phyloP scores from a whole-genome alignment of 164 flowering plant species.

The Stephania japonica region DNA sequence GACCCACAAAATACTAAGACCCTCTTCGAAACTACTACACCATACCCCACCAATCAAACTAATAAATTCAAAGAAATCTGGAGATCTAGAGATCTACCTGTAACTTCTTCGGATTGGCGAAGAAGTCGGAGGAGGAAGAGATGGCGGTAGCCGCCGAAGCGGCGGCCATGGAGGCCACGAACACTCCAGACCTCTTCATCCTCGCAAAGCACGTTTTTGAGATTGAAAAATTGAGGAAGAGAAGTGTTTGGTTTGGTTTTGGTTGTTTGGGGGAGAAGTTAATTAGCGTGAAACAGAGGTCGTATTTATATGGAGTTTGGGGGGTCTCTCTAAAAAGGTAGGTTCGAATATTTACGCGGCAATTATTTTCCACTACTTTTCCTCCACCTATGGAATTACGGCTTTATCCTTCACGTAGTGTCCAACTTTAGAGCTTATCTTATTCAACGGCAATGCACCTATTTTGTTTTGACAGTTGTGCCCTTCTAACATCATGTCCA shows the following conservation, averaged over 20 bases:
- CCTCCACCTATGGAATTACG: neutral
- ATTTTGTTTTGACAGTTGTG: neutral
- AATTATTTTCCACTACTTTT: constrained; percentile 3
- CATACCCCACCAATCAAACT: neutral
- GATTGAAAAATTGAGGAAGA: neutral
- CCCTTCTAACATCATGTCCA: neutral
- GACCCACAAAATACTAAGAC: neutral
- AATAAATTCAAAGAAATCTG: neutral
- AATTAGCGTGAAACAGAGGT: neutral
- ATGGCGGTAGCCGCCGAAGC: constrained; percentile 23
- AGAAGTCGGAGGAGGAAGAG: constrained; percentile 9
- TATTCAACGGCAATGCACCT: neutral
- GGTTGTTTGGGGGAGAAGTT: neutral
- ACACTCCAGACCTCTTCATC: constrained; percentile 23
- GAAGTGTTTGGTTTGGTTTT: neutral
- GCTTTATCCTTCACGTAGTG: neutral
- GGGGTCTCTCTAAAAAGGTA: neutral
- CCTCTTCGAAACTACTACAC: too few relatives aligned
- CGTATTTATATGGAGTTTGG: neutral
- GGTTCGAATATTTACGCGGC: constrained; percentile 26
- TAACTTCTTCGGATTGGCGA: constrained; percentile 9
- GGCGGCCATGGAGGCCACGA: constrained; percentile 28
- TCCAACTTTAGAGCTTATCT: neutral
- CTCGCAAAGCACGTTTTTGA: neutral
- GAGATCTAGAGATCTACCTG: constrained; percentile 2